These are phyloP conservation scores for Rhododendron williamsianum DNA, from an alignment of 148 eudicot species.

Conservation along the genomic window DNA sequence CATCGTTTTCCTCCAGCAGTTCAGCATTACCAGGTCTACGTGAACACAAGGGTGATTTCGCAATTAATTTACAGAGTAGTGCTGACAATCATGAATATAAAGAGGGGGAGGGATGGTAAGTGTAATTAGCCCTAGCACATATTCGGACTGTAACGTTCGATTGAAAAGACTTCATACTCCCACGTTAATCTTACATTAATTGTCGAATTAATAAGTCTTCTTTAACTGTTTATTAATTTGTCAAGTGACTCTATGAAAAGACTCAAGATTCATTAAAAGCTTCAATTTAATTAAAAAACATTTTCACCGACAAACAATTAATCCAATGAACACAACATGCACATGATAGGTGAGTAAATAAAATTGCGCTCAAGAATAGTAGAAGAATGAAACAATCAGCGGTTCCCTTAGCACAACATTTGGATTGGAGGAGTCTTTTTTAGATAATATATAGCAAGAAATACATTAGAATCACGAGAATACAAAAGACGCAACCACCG, in stretches of 20 bases:
- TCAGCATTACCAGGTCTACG: neutral
- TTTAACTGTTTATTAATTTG: too few species aligned
- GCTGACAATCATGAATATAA: neutral
- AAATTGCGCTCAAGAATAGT: too few species aligned
- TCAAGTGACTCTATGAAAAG: neutral
- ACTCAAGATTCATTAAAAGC: neutral
- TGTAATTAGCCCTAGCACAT: neutral
- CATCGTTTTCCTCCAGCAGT: neutral
- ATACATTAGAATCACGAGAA: too few species aligned
- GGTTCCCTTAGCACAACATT: too few species aligned
- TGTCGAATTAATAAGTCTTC: neutral
- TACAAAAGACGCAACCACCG: too few species aligned
- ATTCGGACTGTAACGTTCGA: neutral
- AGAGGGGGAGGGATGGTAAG: neutral
- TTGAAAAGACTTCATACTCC: neutral
- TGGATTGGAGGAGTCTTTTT: too few species aligned
- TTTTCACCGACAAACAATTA: neutral
- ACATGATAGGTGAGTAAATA: neutral
- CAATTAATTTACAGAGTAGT: neutral
- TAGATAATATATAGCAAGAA: too few species aligned
- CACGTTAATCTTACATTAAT: neutral
- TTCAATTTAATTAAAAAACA: neutral
- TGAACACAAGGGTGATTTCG: neutral
- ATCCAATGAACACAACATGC: neutral
- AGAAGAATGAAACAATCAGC: too few species aligned